Evolutionary conservation across 208 protist species (phyloP), one percentile per base, ranked within the genome.

Genomic region (Strigomonas galati): DNA sequence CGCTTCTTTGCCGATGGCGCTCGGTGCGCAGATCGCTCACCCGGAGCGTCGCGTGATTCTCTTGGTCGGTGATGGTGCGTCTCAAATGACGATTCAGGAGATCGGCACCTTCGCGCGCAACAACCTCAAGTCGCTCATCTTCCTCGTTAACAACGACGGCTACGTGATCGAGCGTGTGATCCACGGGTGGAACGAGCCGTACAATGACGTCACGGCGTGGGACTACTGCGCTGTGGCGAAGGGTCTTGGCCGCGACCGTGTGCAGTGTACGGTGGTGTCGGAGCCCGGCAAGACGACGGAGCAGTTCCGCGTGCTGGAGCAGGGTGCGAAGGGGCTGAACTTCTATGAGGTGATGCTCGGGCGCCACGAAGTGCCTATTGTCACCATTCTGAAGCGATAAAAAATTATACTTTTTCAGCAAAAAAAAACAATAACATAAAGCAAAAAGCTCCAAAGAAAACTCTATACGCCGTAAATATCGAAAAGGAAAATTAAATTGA

Each of bases 141-240:
- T 86, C 66, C 68, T 82, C n/a, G 62, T 81, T 30, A 78, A 82
- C 74, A 82, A 82, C 67, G 63, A 81, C 53, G 76, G 80, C 65
- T 82, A 82, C 60, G 67, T 75, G 27, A 80, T 80, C 51, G 76
- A 85, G 61, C 69, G 70, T 28, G 61, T 76, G 35, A 81, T 81
- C 54, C 71, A 76, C 79, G 72, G 80, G 31, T 82, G 75, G 74
- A 73, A 78, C 53, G 76, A 58, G 26, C 53, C 15, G 63, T 82
- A 82, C 76, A 86, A 76, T 59, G 70, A 80, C 69, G 81, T 80
- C 48, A 63, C 73, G 19, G 51, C 67, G 55, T 86, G 73, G 69
- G 43, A 86, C 58, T 86, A 77, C 68, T 62, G 60, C 51, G 14
- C 35, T 10, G 10, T 85, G 23, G 62, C 59, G n/a, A 74, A 81